These are phyloP conservation scores for Phaeomoniella chlamydospora DNA, from an alignment of 2,329 filamentous ascomycete genomes.

Conservation along the genomic window DNA sequence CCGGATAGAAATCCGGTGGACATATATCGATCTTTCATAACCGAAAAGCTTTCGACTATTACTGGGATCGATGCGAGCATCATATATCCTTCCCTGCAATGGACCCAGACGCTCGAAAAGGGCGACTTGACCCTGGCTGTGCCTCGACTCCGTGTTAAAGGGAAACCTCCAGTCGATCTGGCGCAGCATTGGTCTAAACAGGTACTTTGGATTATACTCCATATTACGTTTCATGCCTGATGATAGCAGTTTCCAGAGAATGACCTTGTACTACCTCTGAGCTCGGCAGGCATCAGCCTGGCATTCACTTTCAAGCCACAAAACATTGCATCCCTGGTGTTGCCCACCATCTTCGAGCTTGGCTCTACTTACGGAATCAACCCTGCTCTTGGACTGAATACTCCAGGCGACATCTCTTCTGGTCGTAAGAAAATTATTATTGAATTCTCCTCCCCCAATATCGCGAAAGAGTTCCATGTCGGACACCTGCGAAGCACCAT, in stretches of 20 bases:
- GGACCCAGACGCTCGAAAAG: slow-evolving; percentile 67
- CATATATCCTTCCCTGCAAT: slow-evolving; percentile 62
- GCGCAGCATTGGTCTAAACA: slow-evolving; percentile 47
- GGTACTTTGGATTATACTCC: slow-evolving; percentile 24
- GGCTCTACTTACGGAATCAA: slow-evolving; percentile 51
- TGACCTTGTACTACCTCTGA: slow-evolving; percentile 57
- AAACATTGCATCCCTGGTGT: slow-evolving; percentile 48
- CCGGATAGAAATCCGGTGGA: slow-evolving; percentile 64
- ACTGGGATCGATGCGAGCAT: slow-evolving; percentile 56
- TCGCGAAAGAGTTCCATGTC: slow-evolving; percentile 69
- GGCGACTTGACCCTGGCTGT: slow-evolving; percentile 68
- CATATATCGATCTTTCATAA: slow-evolving; percentile 65
- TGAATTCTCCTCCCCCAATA: slow-evolving; percentile 80
- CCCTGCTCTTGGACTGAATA: slow-evolving; percentile 42
- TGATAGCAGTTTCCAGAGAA: slow-evolving; percentile 54
- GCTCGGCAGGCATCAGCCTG: slow-evolving; percentile 52
- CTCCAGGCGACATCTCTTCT: slow-evolving; percentile 44
- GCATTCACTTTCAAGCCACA: slow-evolving; percentile 68
- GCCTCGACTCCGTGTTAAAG: slow-evolving; percentile 66
- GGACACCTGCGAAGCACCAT: slow-evolving; percentile 65
- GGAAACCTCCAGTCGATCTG: slow-evolving; percentile 49
- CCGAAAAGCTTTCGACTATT: slow-evolving; percentile 50
- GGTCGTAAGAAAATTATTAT: slow-evolving; percentile 54
- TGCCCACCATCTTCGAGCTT: slow-evolving; percentile 54
- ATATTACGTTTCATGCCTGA: slow-evolving; percentile 1